A percentile compares a stretch with the other conserved stretches of the same genome.
These are phyloP conservation scores for Grosmannia serpens DNA, from an alignment of 2,329 filamentous ascomycete genomes.

Conservation along the genomic window DNA sequence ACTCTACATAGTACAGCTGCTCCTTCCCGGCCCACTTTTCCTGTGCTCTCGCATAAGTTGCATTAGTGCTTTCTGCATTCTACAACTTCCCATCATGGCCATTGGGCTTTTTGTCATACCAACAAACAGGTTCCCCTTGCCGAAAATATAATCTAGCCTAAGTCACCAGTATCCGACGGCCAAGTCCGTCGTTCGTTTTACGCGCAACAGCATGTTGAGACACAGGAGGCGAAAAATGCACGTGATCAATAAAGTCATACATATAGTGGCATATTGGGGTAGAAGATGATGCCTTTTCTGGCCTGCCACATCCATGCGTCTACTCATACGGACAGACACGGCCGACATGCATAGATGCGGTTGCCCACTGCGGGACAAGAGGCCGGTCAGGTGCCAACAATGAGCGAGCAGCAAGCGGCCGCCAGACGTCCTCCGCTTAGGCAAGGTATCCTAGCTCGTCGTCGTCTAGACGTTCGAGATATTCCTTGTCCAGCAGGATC, in stretches of 20 bases:
- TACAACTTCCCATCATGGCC: neutral
- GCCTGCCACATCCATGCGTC: neutral
- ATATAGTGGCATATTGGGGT: neutral
- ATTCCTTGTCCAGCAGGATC: slow-evolving; percentile 96
- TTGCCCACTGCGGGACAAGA: neutral
- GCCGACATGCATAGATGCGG: neutral
- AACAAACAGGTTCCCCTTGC: too few species aligned
- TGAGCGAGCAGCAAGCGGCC: neutral
- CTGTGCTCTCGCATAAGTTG: neutral
- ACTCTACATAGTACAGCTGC: neutral
- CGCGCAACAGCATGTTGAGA: neutral
- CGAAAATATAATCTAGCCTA: neutral
- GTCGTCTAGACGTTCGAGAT: slow-evolving; percentile 86
- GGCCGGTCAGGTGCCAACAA: neutral
- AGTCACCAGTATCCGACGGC: neutral
- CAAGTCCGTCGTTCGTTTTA: neutral
- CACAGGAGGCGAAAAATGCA: neutral
- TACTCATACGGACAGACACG: neutral
- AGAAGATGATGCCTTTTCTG: neutral
- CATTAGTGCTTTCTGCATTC: neutral
- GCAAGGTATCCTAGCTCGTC: slow-evolving; percentile 93
- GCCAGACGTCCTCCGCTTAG: slow-evolving; percentile 31
- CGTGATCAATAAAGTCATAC: neutral
- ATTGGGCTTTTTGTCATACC: neutral
- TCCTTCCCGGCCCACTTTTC: neutral